Evolutionary conservation across 108 stramenopile species (phyloP).

Genomic region (Aurantiochytrium sp.): DNA sequence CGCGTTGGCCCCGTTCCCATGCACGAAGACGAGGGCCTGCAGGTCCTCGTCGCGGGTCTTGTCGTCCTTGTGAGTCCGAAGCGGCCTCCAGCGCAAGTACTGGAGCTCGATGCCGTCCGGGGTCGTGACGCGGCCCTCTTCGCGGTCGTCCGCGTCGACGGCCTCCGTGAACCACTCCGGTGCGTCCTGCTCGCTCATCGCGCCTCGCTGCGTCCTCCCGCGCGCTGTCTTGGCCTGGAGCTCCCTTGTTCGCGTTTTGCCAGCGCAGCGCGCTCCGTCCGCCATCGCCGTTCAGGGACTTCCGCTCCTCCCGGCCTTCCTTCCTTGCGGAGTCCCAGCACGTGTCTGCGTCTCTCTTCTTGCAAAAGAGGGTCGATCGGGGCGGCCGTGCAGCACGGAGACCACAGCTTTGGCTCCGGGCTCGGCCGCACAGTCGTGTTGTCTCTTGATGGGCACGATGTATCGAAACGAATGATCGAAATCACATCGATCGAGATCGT

Average conservation of each 20-base stretch:
- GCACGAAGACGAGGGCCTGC: not conserved
- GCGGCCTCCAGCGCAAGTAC: not conserved
- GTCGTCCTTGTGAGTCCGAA: not conserved
- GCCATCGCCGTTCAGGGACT: too few relatives aligned
- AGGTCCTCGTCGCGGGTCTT: not conserved
- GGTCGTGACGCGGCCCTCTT: not conserved
- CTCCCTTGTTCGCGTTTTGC: not conserved
- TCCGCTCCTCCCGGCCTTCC: too few relatives aligned
- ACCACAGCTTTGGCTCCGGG: too few relatives aligned
- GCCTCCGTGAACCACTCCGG: not conserved
- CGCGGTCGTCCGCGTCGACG: not conserved
- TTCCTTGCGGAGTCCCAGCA: too few relatives aligned
- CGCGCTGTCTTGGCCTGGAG: not conserved
- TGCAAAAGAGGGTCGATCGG: too few relatives aligned
- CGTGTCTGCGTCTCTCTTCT: too few relatives aligned
- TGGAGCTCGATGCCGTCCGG: not conserved
- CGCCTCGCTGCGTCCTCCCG: not conserved
- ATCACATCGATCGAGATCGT: too few relatives aligned
- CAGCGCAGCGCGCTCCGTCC: not conserved
- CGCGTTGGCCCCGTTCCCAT: constrained; percentile 4
- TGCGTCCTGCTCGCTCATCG: not conserved
- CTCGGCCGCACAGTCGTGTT: too few relatives aligned
- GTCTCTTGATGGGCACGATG: too few relatives aligned
- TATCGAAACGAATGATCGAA: too few relatives aligned
- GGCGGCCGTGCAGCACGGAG: too few relatives aligned